Evolutionary conservation across 2,329 filamentous ascomycete species (phyloP).

Genomic region (Fusarium tricinctum): DNA sequence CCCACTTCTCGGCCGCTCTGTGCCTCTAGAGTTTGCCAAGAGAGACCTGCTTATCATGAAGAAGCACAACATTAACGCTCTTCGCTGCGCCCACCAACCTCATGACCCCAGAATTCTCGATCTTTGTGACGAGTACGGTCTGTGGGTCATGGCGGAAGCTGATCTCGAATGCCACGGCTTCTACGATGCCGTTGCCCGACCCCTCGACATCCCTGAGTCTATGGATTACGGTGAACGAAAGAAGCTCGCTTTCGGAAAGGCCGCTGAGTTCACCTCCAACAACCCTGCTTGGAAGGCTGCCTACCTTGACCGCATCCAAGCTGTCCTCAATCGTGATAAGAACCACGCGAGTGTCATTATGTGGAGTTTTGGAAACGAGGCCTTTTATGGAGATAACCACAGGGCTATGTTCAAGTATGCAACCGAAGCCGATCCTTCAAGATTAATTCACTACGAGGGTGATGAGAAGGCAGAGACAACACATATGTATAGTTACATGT

Average conservation of each 20-base stretch:
- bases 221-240: constrained; percentile 73
- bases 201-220: constrained; percentile 66
- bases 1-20: constrained; percentile 71
- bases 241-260: constrained; percentile 65
- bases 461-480: constrained; percentile 70
- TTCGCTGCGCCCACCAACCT: constrained; percentile 77
- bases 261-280: constrained; percentile 71
- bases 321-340: constrained; percentile 77
- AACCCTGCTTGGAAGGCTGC: constrained; percentile 73
- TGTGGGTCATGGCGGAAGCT: constrained; percentile 70
- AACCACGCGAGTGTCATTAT: constrained; percentile 79
- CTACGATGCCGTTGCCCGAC: constrained; percentile 63
- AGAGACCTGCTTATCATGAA: constrained; percentile 77
- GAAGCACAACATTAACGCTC: constrained; percentile 77
- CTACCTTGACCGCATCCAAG: constrained; percentile 76
- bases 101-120: constrained; percentile 72
- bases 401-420: constrained; percentile 75
- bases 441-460: constrained; percentile 77
- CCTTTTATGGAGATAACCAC: constrained; percentile 78
- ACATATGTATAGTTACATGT: constrained; percentile 79
- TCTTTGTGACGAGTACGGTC: constrained; percentile 74
- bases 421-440: constrained; percentile 68
- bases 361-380: constrained; percentile 81
- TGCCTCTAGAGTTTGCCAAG: constrained; percentile 73
- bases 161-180: constrained; percentile 69